Base-by-base conservation (phyloP, 495 filamentous ascomycete species). In the Aspergillus ellipticus region DNA sequence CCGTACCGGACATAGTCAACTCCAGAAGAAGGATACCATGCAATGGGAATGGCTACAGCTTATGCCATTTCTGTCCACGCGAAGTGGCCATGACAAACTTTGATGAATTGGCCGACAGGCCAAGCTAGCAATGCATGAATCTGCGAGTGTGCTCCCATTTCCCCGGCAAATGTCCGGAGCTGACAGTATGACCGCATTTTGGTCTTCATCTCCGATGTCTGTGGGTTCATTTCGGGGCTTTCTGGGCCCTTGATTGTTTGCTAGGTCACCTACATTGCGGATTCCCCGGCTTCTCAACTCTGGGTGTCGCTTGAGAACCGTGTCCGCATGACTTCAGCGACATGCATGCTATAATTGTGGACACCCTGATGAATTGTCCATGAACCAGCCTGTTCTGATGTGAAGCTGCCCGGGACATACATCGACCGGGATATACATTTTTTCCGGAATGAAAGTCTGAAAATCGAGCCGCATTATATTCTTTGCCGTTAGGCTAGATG, bases 161-260 rank as follows among this genome's bases (percentile, higher is more conserved):
- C 42, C 43, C 51, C 51, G 37, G 15, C 13, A 39, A 39, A 15
- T n/a, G n/a, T n/a, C 35, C 35, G n/a, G 35, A 13, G 10, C n/a
- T 13, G 35, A 4, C 9, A 39, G n/a, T 4, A 10, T 13, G 9
- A 39, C 1, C 10, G 10, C 35, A 8, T 26, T 33, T 8, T 51
- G 41, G 31, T 20, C 46, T 42, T 52, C 48, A 57, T 51, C 41
- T 57, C 55, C 55, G 54, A 33, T 45, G 45, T 41, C 7, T 56
- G 22, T 13, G 31, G 41, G 54, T 47, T 56, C 22, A 51, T 37
- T 2, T 11, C 33, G 33, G 33, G 8, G 24, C 24, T 28, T 28
- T 7, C 24, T 28, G 45, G 15, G 21, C 22, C 19, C 28, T 49
- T n/a, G 24, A 29, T 33, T 29, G 21, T 49, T n/a, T 49, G 16